Base-by-base conservation (phyloP, 345 rosid genomes). In the Eucalyptus regnans region DNA sequence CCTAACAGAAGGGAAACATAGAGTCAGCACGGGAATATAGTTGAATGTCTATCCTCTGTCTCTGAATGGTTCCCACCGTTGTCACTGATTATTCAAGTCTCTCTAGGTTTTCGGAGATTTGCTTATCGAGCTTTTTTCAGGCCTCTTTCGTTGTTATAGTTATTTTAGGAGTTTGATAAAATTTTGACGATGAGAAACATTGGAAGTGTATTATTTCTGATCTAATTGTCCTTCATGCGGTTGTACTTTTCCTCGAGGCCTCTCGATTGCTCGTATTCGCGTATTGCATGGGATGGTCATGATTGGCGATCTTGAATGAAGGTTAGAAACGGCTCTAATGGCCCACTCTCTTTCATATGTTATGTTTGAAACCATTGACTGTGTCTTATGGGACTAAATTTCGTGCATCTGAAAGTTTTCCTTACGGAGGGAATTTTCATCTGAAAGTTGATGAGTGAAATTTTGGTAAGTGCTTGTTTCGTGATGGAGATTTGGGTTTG, bases 1-100 rank as follows among this genome's bases (percentile, higher is more conserved):
- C 31, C 62, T 68, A 76, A 66, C 27, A 86, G 91, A 80, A 91
- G 89, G 89, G 91, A 90, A 56, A 90, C 90, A 52, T 68, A 44
- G 15, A 44, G 66, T 43, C 79, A 27, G 56, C 87, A 2, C 25
- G 56, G 23, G 25, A 86, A 23, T 52, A 14, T 50, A 25, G 43
- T 49, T 52, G 8, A 14, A 86, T 52, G 43, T 50, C 58, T 50
- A 18, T 86, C 60, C 31, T 86, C 20, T 54, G 87, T 58, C 29
- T 86, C 48, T 2, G 83, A 76, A 37, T 37, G 83, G 41, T 52
- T 44, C 43, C 87, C 17, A 52, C 64, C 46, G 52, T 86, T 33
- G 68, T 86, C 66, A 33, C 66, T 23, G 66, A 60, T 86, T 50
- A 52, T 51, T 86, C 64, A 52, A 48, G 87, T 33, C n/a, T 85